phyloP scores from a whole-genome alignment of 768 basidiomycete genomes.

The Tylopilus plumbeoviolaceoides region DNA sequence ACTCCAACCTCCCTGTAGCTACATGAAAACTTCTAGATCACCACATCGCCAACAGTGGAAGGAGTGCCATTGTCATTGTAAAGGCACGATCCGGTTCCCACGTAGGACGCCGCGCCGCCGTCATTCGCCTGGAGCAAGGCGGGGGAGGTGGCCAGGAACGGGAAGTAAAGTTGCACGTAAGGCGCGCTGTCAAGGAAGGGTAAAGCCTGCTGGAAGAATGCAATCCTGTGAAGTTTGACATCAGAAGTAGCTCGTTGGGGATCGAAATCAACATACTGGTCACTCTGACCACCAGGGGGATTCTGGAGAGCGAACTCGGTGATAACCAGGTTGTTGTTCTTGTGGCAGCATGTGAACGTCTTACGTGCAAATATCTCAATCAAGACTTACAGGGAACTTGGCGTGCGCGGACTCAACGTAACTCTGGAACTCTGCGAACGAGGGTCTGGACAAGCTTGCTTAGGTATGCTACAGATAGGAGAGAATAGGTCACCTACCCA shows the following conservation, averaged over 20 bases:
- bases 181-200: constrained; percentile 32
- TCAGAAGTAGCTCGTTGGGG: background rate
- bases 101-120: constrained; percentile 6
- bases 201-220: constrained; percentile 33
- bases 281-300: constrained; percentile 25
- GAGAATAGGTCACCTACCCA: constrained; percentile 16
- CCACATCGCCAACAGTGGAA: constrained; percentile 26
- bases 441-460: constrained; percentile 14
- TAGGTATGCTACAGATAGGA: background rate
- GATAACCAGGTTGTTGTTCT: constrained; percentile 28
- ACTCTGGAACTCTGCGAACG: constrained; percentile 28
- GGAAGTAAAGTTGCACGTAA: constrained; percentile 35
- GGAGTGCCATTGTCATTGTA: constrained; percentile 28
- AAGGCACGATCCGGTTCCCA: constrained; percentile 31
- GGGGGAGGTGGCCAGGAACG: constrained; percentile 34
- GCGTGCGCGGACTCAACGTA: constrained; percentile 25
- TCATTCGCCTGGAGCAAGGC: constrained; percentile 20
- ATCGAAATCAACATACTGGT: constrained; percentile 21
- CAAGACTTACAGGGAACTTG: constrained; percentile 25
- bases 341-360: background rate
- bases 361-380: background rate
- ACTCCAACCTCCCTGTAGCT: background rate
- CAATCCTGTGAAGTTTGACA: constrained; percentile 16
- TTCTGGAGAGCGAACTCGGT: constrained; percentile 33
- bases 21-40: constrained; percentile 10